These are phyloP conservation scores for Nephelium lappaceum DNA, from an alignment of 345 rosid species.

Conservation along the genomic window DNA sequence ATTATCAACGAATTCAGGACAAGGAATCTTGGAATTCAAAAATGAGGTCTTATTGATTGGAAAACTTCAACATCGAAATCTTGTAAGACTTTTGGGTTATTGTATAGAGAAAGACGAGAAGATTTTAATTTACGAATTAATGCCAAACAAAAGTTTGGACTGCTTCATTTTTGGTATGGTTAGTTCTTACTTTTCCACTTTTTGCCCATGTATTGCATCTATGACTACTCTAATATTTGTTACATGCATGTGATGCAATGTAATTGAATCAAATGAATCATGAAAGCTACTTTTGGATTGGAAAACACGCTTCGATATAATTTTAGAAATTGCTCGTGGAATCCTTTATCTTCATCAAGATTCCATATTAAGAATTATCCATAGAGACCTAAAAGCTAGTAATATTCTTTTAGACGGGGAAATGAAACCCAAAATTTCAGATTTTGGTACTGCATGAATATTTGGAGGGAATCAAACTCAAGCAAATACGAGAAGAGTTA, in stretches of 20 bases:
- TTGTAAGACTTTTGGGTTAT: neutral
- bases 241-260: no score
- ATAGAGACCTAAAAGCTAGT: constrained; percentile 42
- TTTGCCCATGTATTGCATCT: neutral
- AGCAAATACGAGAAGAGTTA: constrained; percentile 34
- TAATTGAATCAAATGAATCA: constrained; percentile 15
- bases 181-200: neutral
- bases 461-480: constrained; percentile 25
- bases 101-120: neutral
- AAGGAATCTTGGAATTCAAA: constrained; percentile 39
- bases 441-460: constrained; percentile 44
- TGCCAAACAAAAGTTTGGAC: no score
- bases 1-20: constrained; percentile 29
- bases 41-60: constrained; percentile 39
- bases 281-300: constrained; percentile 29
- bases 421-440: constrained; percentile 45
- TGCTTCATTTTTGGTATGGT: neutral
- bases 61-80: neutral
- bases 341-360: constrained; percentile 44
- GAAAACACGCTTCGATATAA: constrained; percentile 21
- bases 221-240: neutral
- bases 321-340: constrained; percentile 20
- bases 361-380: constrained; percentile 43
- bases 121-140: no score
- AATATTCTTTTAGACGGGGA: constrained; percentile 34